Conservation (phyloP, 768 basidiomycete species). For the Arthromyces matolae region DNA sequence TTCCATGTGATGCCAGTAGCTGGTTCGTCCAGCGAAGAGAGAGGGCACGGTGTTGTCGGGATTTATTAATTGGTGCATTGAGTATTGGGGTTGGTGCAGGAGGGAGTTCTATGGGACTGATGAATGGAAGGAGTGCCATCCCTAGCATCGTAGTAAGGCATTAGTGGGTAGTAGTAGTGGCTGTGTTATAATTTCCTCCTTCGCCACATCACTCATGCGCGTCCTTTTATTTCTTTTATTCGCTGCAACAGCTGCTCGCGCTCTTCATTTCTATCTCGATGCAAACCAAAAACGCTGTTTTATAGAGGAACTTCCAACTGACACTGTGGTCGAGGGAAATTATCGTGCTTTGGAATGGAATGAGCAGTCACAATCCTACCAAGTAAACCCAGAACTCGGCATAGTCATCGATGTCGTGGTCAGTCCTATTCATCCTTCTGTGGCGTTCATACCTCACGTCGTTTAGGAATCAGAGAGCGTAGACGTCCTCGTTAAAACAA, state of each 20-base stretch:
- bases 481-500: slow-evolving; percentile 81
- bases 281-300: slow-evolving; percentile 93
- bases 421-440: slow-evolving; percentile 24
- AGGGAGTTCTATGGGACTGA: slow-evolving; percentile 24
- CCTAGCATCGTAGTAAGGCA: slow-evolving; percentile 4
- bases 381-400: slow-evolving; percentile 71
- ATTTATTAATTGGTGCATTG: slow-evolving; percentile 54
- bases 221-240: slow-evolving; percentile 1
- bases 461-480: slow-evolving; percentile 80
- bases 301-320: slow-evolving; percentile 90
- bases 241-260: slow-evolving; percentile 50
- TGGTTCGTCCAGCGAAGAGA: slow-evolving; percentile 81
- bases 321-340: slow-evolving; percentile 95
- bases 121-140: slow-evolving; percentile 27
- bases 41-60: slow-evolving; percentile 55
- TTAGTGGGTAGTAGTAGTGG: slow-evolving; percentile 2
- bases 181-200: background rate
- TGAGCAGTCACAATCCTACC: slow-evolving; percentile 64
- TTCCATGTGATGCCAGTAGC: slow-evolving; percentile 69
- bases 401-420: slow-evolving; percentile 91
- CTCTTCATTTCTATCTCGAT: slow-evolving; percentile 96
- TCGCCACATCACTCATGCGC: background rate
- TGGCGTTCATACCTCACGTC: background rate
- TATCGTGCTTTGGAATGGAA: slow-evolving; percentile 93
- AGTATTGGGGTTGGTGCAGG: slow-evolving; percentile 35